Base-by-base conservation (phyloP, 306 rosid genomes). In the Acacia melanoxylon region DNA sequence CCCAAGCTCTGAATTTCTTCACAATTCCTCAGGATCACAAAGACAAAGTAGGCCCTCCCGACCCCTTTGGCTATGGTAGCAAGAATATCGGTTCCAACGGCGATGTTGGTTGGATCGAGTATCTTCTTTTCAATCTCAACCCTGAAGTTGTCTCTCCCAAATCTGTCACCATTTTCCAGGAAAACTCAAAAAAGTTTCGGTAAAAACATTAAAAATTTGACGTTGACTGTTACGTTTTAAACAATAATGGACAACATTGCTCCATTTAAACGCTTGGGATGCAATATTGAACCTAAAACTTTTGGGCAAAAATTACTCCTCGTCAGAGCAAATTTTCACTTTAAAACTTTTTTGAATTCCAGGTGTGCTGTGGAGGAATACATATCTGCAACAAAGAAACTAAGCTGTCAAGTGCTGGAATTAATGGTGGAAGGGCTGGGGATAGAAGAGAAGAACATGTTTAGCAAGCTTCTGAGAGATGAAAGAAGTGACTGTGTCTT, bases 71-170 rank as follows among this genome's bases (percentile, higher is more conserved):
- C 20, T 95, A 95, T 77, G 97, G 97, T 11, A 83, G 58, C 82
- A 91, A 87, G 65, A 75, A 72, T n/a, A 95, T 95, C 44, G 99
- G 99, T 14, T 63, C 76, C 0, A 91, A 88, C 75, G 99, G 99
- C 35, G 99, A 93, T 71, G 77, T 88, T 19, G 99, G 99, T 45
- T 90, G 97, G 92, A 65, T 95, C 29, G 97, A 95, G 77, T 93
- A 91, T 12, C 78, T 95, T 69, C 97, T 95, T 63, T 85, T 95
- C 56, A 87, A 56, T 29, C 86, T 93, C 68, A 90, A 91, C 81
- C 89, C 89, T 1, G 89, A 89, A 8, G 74, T 89, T 58, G n/a
- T 83, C 35, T 87, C 93, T 10, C 80, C 82, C 1, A 87, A 86
- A 4, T 75, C 92, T 2, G 73, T 52, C 72, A 72, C 75, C 68